Percentiles rank a stretch among this genome's conserved stretches.
These are phyloP conservation scores for Telopea speciosissima DNA, from an alignment of 177 flowering plant genomes.

Conservation along the genomic window DNA sequence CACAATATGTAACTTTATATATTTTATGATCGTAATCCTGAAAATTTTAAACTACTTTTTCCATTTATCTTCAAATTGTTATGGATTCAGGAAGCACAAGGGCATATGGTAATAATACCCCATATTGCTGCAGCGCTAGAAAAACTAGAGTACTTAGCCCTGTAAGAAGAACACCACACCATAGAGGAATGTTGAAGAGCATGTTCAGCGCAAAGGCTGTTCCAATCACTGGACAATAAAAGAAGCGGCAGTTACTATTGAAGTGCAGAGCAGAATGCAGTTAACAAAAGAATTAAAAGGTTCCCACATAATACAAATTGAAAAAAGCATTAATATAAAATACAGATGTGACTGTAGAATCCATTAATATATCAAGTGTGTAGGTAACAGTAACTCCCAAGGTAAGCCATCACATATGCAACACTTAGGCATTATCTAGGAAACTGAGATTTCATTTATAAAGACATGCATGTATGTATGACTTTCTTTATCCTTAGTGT, in stretches of 20 bases:
- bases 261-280: constrained; percentile 1
- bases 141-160: constrained; percentile 85
- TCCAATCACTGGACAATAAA: constrained; percentile 62
- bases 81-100: too few species aligned
- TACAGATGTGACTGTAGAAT: too few species aligned
- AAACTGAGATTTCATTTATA: too few species aligned
- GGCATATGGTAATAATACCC: constrained; percentile 51
- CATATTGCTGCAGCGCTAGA: constrained; percentile 87
- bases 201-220: constrained; percentile 98
- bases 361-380: too few species aligned
- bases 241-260: background rate
- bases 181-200: constrained; percentile 84
- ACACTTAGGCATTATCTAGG: too few species aligned
- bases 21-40: background rate
- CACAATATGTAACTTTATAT: too few species aligned
- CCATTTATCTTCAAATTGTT: too few species aligned
- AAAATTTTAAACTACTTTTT: too few species aligned
- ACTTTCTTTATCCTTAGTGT: too few species aligned
- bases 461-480: too few species aligned
- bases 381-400: too few species aligned
- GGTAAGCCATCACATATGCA: too few species aligned
- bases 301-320: background rate
- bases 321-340: background rate
- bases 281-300: background rate
- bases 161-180: constrained; percentile 91